Evolutionary conservation across 2,329 filamentous ascomycete species (phyloP), one percentile per base, ranked within the genome.

Genomic region (Chaetomium olivaceum): DNA sequence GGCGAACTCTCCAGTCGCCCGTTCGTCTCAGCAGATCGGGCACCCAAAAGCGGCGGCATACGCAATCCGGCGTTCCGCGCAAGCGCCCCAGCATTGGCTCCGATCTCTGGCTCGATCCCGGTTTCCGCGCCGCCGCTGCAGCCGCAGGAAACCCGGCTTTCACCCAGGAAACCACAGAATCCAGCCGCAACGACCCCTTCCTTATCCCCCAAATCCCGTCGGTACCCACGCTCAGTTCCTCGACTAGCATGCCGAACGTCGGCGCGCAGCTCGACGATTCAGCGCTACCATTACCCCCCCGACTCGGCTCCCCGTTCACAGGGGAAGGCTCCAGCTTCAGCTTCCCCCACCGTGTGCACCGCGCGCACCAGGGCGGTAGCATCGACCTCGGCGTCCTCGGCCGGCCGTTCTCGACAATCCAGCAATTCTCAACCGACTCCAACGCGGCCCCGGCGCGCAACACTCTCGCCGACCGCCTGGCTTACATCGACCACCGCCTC

Each of bases 291-390:
- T 76, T 76, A 2, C 77, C 77, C 1, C 78, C 80, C 16, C 81
- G 85, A 7, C 79, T 89, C 4, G 85, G 87, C 33, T 89, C 87
- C 5, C 87, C 87, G 0, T 89, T 89, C 68, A 77, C 80, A 8
- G 79, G 79, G 39, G 74, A 79, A 11, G 78, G 75, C 63, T 79
- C 82, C 14, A 87, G 83, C 74, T 81, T 86, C 71, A 88, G 86
- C 55, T 87, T 88, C 68, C 87, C 87, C n/a, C 85, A 84, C 65
- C 81, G 87, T 50, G 74, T 83, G 33, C 72, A 73, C 31, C 70
- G 72, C 25, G 82, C 80, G 36, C 81, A 82, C 69, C 79, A 71
- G 16, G 66, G 80, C 2, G 76, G 77, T 14, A 78, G 77, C 50
- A 77, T 85, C 39, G 80, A 83, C 57, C 70, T 81, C 58, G 77